Base-by-base conservation (phyloP, 768 basidiomycete genomes). In the Scleroderma citrinum region DNA sequence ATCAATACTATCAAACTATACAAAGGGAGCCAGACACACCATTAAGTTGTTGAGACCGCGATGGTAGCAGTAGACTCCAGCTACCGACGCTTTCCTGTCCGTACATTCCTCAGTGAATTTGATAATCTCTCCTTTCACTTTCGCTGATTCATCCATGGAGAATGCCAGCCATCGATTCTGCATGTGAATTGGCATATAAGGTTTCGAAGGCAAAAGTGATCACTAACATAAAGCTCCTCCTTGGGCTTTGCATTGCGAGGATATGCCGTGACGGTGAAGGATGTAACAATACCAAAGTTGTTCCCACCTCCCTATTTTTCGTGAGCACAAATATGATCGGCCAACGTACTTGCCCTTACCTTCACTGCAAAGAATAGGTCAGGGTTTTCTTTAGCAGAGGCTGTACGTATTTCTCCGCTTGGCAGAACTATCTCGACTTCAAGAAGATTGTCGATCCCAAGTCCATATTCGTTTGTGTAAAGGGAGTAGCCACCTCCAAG, bases 401-500 rank as follows among this genome's bases (percentile, higher is more conserved):
- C 57, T 30, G n/a, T 46, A 6, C 11, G 13, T 13, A 49, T 42
- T 2, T 46, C 47, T 3, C 70, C 71, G 36, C 58, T 56, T 7
- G 68, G 67, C 2, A 63, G 44, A 14, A 68, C 65, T 14, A 69
- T 49, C 44, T 64, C 45, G 13, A 56, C 59, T 24, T 41, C 56
- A 13, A 42, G 50, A 24, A 72, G 43, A 44, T 68, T 71, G 53
- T 72, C 71, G 31, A 69, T 53, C 2, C 60, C 59, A 10, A 70
- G 47, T 8, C 69, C 67, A 47, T 59, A 60, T 42, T 65, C 60
- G 49, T 64, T 69, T 5, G 63, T 66, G 47, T 64, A 63, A 51
- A 59, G 48, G 0, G 68, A 66, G 53, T 62, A 71, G 7, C 70
- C 70, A 23, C 67, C 67, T 5, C 69, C 69, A 5, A 70, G 48